These are phyloP conservation scores for Chalaropsis thielavioides DNA, from an alignment of 2,329 filamentous ascomycete species.

Conservation along the genomic window DNA sequence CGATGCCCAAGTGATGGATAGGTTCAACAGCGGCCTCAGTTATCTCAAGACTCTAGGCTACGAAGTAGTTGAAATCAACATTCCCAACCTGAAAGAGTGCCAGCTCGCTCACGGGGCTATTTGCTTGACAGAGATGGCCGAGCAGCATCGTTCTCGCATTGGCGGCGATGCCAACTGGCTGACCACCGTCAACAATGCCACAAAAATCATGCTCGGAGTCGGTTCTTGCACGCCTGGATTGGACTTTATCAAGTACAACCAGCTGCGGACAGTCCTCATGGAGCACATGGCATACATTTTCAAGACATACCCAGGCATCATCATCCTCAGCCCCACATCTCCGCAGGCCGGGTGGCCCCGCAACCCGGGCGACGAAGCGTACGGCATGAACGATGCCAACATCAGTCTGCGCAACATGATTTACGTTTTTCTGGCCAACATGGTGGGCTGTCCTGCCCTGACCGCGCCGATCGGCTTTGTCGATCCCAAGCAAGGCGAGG, in stretches of 20 bases:
- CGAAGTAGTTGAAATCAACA: slow-evolving; percentile 41
- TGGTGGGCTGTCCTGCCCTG: slow-evolving; percentile 62
- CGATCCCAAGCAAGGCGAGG: slow-evolving; percentile 39
- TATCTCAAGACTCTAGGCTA: slow-evolving; percentile 39
- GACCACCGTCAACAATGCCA: slow-evolving; percentile 46
- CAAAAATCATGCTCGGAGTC: slow-evolving; percentile 54
- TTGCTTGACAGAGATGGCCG: slow-evolving; percentile 57
- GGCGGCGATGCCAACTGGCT: slow-evolving; percentile 36
- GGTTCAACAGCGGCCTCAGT: slow-evolving; percentile 48
- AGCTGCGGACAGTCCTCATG: slow-evolving; percentile 65
- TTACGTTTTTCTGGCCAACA: slow-evolving; percentile 76
- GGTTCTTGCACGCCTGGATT: slow-evolving; percentile 48
- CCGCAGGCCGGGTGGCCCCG: slow-evolving; percentile 64
- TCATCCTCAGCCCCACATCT: slow-evolving; percentile 66
- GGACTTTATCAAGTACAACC: slow-evolving; percentile 60
- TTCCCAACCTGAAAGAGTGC: slow-evolving; percentile 54
- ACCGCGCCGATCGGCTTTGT: slow-evolving; percentile 62
- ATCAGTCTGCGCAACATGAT: slow-evolving; percentile 63
- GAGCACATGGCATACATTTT: slow-evolving; percentile 60
- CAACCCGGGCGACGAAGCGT: slow-evolving; percentile 40
- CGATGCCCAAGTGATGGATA: slow-evolving; percentile 44
- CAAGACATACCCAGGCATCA: slow-evolving; percentile 53
- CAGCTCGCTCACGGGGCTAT: slow-evolving; percentile 65
- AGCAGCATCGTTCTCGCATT: slow-evolving; percentile 30
- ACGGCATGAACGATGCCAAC: slow-evolving; percentile 64